Percentiles rank a stretch among this genome's conserved stretches.
phyloP scores from a whole-genome alignment of 345 rosid genomes.

The Murraya koenigii region DNA sequence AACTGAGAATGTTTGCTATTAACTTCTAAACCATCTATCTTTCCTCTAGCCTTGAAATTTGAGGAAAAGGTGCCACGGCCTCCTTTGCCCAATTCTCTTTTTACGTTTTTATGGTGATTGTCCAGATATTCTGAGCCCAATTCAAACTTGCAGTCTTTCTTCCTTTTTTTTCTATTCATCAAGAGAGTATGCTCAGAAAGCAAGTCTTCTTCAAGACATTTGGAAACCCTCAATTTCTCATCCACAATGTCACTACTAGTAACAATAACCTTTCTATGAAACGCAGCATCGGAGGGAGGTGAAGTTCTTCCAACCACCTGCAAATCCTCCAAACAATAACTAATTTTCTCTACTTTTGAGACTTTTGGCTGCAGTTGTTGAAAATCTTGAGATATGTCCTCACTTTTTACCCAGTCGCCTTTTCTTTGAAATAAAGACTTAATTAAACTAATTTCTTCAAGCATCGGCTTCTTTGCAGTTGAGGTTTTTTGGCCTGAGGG shows the following conservation, averaged over 20 bases:
- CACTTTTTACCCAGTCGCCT: background rate
- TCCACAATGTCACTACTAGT: background rate
- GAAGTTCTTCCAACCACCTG: background rate
- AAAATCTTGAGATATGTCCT: background rate
- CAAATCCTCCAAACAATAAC: background rate
- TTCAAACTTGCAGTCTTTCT: background rate
- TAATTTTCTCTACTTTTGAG: background rate
- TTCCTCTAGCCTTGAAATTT: conserved; percentile 3
- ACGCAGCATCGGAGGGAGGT: background rate
- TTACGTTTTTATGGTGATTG: background rate
- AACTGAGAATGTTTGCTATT: conserved; percentile 26
- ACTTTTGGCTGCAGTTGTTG: background rate
- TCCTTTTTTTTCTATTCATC: background rate
- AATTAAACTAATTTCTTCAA: conserved; percentile 13
- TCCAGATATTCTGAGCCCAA: background rate
- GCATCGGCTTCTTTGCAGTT: background rate
- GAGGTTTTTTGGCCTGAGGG: conserved; percentile 14
- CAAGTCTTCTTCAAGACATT: background rate
- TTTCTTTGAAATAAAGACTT: background rate
- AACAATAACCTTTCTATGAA: background rate
- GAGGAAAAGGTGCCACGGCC: background rate
- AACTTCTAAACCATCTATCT: conserved; percentile 12
- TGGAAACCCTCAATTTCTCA: background rate
- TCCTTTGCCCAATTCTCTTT: background rate
- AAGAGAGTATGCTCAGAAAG: background rate